phyloP scores from a whole-genome alignment of 352 stramenopile species.

The Blastocystis sp. region DNA sequence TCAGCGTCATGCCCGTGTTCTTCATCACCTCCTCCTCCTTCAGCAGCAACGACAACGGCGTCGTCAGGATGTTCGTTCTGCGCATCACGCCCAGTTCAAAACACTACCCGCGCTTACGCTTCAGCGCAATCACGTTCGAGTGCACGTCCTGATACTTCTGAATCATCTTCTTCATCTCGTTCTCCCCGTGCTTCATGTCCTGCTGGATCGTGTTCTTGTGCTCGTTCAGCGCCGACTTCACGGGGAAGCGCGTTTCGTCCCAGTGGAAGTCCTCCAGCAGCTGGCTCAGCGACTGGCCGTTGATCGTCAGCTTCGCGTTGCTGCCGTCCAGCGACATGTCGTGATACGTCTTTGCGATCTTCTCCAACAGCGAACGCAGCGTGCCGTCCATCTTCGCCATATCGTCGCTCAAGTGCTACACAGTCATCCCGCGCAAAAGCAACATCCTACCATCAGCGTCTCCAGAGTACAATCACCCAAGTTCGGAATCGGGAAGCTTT shows the following conservation, averaged over 20 bases:
- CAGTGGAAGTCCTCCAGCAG: too few species aligned
- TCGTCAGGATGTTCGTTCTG: constrained; percentile 36
- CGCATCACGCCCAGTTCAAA: not conserved
- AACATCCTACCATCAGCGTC: constrained; percentile 23
- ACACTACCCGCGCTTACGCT: constrained; percentile 2
- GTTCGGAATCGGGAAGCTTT: constrained; percentile 36
- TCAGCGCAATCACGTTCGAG: not conserved
- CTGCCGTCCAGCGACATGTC: constrained; percentile 7
- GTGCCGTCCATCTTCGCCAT: constrained; percentile 13
- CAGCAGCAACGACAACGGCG: not conserved
- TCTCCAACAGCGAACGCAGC: not conserved
- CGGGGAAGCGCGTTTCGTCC: too few species aligned
- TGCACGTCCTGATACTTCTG: constrained; percentile 59
- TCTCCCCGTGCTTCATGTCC: not conserved
- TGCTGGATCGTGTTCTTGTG: not conserved
- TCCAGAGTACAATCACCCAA: constrained; percentile 46
- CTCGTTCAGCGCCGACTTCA: too few species aligned
- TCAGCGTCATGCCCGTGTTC: not conserved
- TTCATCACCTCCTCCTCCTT: constrained; percentile 40
- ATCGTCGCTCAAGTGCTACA: constrained; percentile 34
- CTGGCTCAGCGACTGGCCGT: not conserved
- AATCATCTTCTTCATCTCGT: constrained; percentile 32
- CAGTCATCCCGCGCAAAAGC: not conserved
- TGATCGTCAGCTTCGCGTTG: constrained; percentile 11
- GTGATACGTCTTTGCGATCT: constrained; percentile 35